Evolutionary conservation across 306 rosid genomes (phyloP).

Genomic region (Dalbergia cochinchinensis): DNA sequence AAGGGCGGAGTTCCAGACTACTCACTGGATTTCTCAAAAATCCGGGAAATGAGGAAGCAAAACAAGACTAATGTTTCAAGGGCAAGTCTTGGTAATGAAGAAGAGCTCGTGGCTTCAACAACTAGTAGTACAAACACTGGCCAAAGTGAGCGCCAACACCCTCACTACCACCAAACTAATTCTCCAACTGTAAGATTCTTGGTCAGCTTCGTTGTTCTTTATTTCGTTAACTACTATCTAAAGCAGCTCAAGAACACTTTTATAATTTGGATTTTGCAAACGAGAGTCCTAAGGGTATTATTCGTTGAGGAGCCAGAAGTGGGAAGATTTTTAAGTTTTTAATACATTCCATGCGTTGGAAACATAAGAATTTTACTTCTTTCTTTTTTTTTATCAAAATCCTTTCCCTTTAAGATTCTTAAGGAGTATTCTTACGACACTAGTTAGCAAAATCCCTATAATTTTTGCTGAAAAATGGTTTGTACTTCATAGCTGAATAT

Average conservation of each 20-base stretch:
- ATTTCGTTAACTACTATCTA: constrained; percentile 15
- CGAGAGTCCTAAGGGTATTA: too few species aligned
- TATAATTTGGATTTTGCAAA: neutral
- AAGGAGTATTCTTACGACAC: too few species aligned
- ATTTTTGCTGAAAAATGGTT: neutral
- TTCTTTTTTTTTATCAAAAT: too few species aligned
- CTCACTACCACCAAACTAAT: constrained; percentile 66
- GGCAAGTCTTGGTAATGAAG: constrained; percentile 98
- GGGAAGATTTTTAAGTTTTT: too few species aligned
- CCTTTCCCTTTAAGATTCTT: too few species aligned
- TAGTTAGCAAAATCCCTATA: neutral
- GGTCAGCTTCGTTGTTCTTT: constrained; percentile 34
- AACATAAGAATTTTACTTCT: too few species aligned
- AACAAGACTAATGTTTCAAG: constrained; percentile 87
- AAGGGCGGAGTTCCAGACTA: constrained; percentile 94
- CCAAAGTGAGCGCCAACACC: constrained; percentile 62
- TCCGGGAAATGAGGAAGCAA: constrained; percentile 94
- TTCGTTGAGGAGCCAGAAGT: too few species aligned
- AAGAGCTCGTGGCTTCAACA: constrained; percentile 73
- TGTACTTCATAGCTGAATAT: neutral
- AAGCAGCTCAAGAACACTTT: neutral
- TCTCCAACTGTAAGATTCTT: constrained; percentile 83
- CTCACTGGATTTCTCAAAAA: constrained; percentile 93
- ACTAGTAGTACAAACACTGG: constrained; percentile 46
- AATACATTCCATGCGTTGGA: too few species aligned